These are phyloP conservation scores for Candida maesae DNA, from an alignment of 805 yeast genomes.

Conservation along the genomic window DNA sequence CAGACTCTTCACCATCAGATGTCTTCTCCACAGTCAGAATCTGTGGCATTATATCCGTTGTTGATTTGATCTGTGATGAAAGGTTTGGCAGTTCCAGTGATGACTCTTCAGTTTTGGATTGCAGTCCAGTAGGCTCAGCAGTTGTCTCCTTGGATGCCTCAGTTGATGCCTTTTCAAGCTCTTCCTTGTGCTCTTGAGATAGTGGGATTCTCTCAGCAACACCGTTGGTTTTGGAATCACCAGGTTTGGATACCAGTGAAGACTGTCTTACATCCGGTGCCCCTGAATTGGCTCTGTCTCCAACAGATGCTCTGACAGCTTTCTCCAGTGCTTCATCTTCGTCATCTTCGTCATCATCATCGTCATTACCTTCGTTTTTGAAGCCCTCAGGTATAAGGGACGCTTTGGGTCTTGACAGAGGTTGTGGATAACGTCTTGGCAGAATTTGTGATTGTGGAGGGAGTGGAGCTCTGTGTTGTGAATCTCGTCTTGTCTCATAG, in stretches of 20 bases:
- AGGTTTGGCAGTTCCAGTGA: not conserved
- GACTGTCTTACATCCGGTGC: not conserved
- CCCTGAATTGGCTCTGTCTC: not conserved
- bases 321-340: slow-evolving; percentile 19
- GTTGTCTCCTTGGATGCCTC: slow-evolving; percentile 12
- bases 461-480: slow-evolving; percentile 2
- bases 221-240: slow-evolving; percentile 2
- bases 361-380: slow-evolving; percentile 22
- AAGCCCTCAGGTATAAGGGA: slow-evolving; percentile 27
- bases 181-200: slow-evolving; percentile 21
- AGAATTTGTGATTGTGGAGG: slow-evolving; percentile 4
- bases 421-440: not conserved
- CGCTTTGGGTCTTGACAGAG: slow-evolving; percentile 10
- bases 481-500: not conserved
- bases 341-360: slow-evolving; percentile 26
- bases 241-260: not conserved
- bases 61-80: not conserved
- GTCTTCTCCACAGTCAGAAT: not conserved
- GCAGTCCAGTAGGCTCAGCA: slow-evolving; percentile 5
- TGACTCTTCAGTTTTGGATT: not conserved
- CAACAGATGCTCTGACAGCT: slow-evolving; percentile 1
- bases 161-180: slow-evolving; percentile 7
- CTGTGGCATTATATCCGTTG: slow-evolving; percentile 5
- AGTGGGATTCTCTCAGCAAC: slow-evolving; percentile 20
- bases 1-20: slow-evolving; percentile 14